Evolutionary conservation across 2,329 filamentous ascomycete species (phyloP).

Genomic region (Colletotrichum kahawae): DNA sequence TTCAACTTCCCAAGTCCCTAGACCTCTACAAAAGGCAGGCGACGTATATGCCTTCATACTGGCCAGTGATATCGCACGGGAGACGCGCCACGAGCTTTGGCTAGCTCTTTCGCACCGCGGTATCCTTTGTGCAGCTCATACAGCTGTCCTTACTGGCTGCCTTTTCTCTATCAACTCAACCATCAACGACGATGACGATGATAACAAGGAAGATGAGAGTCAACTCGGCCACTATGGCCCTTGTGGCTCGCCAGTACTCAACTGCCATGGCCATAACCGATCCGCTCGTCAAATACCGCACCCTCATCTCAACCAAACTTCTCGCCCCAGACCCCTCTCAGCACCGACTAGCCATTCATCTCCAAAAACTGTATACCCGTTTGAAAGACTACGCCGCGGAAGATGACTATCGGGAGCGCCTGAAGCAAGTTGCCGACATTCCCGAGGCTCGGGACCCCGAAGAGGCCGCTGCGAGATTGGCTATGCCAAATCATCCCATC

Average conservation of each 20-base stretch:
- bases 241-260: conserved; percentile 32
- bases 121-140: not conserved
- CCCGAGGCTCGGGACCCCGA: conserved; percentile 36
- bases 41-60: not conserved
- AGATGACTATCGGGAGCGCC: conserved; percentile 68
- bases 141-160: not conserved
- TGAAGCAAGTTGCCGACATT: conserved; percentile 63
- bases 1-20: not conserved
- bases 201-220: conserved; percentile 25
- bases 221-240: not conserved
- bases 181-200: not conserved
- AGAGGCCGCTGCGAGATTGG: conserved; percentile 42
- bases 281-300: conserved; percentile 77
- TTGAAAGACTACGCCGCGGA: conserved; percentile 81
- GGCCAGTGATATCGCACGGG: not conserved
- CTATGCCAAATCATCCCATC: conserved; percentile 58
- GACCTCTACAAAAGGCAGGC: not conserved
- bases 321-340: conserved; percentile 75
- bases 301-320: conserved; percentile 69
- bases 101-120: not conserved
- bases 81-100: not conserved
- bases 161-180: not conserved
- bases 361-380: conserved; percentile 77
- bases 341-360: conserved; percentile 74
- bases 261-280: conserved; percentile 69